phyloP scores from a whole-genome alignment of 495 filamentous ascomycete genomes.

The Penicillium cinerascens region DNA sequence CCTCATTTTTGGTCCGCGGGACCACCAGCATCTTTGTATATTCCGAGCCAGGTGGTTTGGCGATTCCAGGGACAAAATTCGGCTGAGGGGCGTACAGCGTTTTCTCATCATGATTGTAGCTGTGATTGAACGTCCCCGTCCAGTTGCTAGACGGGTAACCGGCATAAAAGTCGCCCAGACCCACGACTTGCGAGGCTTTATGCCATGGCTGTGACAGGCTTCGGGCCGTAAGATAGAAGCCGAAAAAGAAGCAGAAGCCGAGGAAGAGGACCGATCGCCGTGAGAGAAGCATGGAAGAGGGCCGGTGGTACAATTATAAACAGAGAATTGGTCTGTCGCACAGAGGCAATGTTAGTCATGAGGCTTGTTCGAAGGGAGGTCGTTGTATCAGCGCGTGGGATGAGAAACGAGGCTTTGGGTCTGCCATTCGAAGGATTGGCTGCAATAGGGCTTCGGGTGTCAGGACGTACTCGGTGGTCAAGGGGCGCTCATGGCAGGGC shows the following conservation, averaged over 20 bases:
- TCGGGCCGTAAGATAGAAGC: constrained; percentile 30
- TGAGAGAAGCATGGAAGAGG: constrained; percentile 35
- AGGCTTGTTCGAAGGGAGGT: not conserved
- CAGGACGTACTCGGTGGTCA: constrained; percentile 1
- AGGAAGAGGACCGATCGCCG: constrained; percentile 35
- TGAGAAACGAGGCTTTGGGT: not conserved
- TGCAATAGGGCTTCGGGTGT: no score
- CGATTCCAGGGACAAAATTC: constrained; percentile 35
- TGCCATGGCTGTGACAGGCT: constrained; percentile 34
- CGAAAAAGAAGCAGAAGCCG: constrained; percentile 35
- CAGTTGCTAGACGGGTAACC: constrained; percentile 16
- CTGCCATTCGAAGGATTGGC: not conserved
- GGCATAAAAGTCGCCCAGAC: constrained; percentile 32
- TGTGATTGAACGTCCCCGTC: constrained; percentile 23
- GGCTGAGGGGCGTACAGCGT: constrained; percentile 32
- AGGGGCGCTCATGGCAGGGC: constrained; percentile 4
- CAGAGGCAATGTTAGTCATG: constrained; percentile 9
- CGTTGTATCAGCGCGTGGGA: not conserved
- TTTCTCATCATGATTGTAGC: constrained; percentile 13
- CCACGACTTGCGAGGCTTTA: constrained; percentile 32
- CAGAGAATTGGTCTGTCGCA: constrained; percentile 19
- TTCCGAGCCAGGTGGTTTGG: constrained; percentile 38
- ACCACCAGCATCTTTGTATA: constrained; percentile 57
- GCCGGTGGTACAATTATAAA: constrained; percentile 8
- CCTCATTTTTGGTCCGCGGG: constrained; percentile 51